Evolutionary conservation across 73 alveolate genomes (phyloP).

Genomic region (Vitrella brassicaformis): DNA sequence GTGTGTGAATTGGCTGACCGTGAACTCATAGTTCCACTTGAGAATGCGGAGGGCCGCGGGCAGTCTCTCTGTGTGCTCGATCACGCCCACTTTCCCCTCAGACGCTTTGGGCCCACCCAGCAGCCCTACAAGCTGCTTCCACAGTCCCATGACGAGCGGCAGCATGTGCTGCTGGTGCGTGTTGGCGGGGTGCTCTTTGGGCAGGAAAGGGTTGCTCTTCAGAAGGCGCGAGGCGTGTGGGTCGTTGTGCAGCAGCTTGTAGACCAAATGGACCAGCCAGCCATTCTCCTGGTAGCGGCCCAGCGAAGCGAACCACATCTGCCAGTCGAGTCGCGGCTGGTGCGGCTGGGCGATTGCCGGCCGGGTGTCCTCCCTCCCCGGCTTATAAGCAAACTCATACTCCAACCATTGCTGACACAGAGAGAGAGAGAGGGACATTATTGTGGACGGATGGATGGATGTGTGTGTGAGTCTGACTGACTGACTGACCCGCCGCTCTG

Average conservation of each 20-base stretch:
- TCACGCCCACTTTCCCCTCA: background rate
- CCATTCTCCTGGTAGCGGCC: constrained; percentile 12
- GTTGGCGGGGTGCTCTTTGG: background rate
- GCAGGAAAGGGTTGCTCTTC: background rate
- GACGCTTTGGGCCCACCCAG: background rate
- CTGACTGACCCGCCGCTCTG: background rate
- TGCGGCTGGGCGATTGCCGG: constrained; percentile 59
- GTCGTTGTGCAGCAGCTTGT: background rate
- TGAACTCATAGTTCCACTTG: background rate
- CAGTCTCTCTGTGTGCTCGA: background rate
- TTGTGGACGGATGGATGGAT: background rate
- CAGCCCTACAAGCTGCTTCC: background rate
- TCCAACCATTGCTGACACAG: constrained; percentile 37
- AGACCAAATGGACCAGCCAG: constrained; percentile 6
- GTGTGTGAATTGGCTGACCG: no score
- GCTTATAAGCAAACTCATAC: constrained; percentile 55
- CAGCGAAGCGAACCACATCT: constrained; percentile 69
- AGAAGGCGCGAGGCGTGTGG: background rate
- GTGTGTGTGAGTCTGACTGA: background rate
- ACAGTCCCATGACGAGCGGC: no score
- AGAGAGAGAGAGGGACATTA: background rate
- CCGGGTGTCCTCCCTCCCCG: constrained; percentile 29
- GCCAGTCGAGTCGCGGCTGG: constrained; percentile 77
- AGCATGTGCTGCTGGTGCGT: background rate
- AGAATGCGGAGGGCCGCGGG: background rate